phyloP scores from a whole-genome alignment of 139 green algal genomes.

The Spirogloea muscicola region DNA sequence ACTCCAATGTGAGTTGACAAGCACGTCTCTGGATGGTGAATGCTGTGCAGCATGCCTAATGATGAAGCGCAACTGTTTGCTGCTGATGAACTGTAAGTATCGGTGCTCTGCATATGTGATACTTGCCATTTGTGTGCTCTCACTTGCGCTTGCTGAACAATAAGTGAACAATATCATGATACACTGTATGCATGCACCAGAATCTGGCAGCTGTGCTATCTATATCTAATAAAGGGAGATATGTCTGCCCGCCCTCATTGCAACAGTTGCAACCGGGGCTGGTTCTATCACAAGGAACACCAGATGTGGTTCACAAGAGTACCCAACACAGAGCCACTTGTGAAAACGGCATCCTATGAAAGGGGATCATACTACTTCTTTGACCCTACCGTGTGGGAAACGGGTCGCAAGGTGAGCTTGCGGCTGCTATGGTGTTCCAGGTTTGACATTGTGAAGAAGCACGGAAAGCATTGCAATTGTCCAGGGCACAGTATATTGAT shows the following conservation, averaged over 20 bases:
- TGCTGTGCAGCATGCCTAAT: constrained; percentile 52
- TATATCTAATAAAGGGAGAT: not conserved
- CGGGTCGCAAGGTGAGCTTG: constrained; percentile 59
- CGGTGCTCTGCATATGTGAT: constrained; percentile 11
- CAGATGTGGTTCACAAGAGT: constrained; percentile 80
- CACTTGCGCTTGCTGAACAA: not conserved
- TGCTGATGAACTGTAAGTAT: constrained; percentile 88
- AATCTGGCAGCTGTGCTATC: not conserved
- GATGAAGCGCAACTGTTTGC: constrained; percentile 78
- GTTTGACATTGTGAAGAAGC: not conserved
- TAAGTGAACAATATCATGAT: not conserved
- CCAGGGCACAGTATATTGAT: not conserved
- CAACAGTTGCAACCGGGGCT: constrained; percentile 62
- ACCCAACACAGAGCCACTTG: constrained; percentile 2
- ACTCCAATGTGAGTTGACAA: not conserved
- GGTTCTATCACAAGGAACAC: constrained; percentile 79
- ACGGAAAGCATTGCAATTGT: too few species aligned
- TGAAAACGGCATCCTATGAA: constrained; percentile 61
- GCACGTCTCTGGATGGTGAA: not conserved
- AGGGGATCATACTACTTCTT: constrained; percentile 90
- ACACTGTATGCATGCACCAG: not conserved
- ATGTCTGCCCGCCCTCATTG: not conserved
- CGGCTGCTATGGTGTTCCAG: not conserved
- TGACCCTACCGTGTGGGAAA: constrained; percentile 80
- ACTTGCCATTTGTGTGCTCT: not conserved